A percentile compares a stretch with the other conserved stretches of the same genome.
These are phyloP conservation scores for Phytophthora fragariae DNA, from an alignment of 352 stramenopile species.

Conservation along the genomic window DNA sequence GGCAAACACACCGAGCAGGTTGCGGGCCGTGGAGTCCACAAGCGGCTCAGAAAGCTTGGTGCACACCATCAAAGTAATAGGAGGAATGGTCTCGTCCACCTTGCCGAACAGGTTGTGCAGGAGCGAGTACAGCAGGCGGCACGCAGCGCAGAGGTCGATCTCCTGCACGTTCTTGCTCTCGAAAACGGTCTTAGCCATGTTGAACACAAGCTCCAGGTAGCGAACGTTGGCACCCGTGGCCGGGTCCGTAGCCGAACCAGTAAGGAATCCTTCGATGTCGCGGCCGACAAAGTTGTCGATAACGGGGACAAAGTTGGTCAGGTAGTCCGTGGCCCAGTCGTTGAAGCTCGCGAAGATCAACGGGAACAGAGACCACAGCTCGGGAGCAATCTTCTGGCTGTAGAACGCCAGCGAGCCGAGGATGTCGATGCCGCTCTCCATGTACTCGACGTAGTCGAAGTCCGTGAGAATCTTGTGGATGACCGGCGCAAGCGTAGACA, in stretches of 20 bases:
- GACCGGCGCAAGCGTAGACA: slow-evolving; percentile 95
- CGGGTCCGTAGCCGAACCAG: slow-evolving; percentile 55
- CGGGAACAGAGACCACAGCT: slow-evolving; percentile 96
- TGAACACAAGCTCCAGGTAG: slow-evolving; percentile 84
- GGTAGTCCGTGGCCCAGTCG: slow-evolving; percentile 96
- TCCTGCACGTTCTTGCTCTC: slow-evolving; percentile 70
- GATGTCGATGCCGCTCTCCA: slow-evolving; percentile 97
- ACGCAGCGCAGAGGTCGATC: slow-evolving; percentile 76
- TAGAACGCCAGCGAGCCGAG: slow-evolving; percentile 97
- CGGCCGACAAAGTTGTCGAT: slow-evolving; percentile 97
- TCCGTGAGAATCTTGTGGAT: slow-evolving; percentile 96
- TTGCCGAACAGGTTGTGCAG: slow-evolving; percentile 88
- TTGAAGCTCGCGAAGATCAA: slow-evolving; percentile 96
- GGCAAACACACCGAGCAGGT: slow-evolving; percentile 91
- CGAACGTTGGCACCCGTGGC: slow-evolving; percentile 52
- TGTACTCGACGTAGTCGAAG: slow-evolving; percentile 97
- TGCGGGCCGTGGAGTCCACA: slow-evolving; percentile 75
- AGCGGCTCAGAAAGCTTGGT: slow-evolving; percentile 65
- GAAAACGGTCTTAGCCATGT: slow-evolving; percentile 81
- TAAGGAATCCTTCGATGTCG: slow-evolving; percentile 77
- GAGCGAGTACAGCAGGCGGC: slow-evolving; percentile 80
- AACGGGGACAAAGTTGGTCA: slow-evolving; percentile 95
- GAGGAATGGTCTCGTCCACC: slow-evolving; percentile 77
- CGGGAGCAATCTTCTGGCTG: slow-evolving; percentile 90
- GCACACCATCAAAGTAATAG: slow-evolving; percentile 78